Base-by-base conservation (phyloP, 2,329 filamentous ascomycete species). In the Clonostachys chloroleuca region DNA sequence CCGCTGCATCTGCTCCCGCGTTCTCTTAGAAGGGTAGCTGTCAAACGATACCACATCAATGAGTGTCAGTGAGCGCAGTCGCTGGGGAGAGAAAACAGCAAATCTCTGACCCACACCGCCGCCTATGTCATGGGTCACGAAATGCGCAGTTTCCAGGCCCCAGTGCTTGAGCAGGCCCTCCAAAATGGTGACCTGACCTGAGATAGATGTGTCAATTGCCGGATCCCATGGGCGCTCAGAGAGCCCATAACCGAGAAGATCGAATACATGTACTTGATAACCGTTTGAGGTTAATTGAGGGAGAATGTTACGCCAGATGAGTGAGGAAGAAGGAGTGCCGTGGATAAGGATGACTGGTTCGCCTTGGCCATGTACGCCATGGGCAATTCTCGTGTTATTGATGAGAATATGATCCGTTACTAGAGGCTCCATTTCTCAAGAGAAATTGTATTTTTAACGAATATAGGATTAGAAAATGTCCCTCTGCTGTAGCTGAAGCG, bases 301-400 rank as follows among this genome's bases (percentile, higher is more conserved):
- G 12, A 58, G 18, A 5, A 65, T 45, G n/a, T 58, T 56, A n/a
- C 59, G 55, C 61, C 59, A 65, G 5, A 65, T 64, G 2, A 65
- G 56, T 3, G 62, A 65, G 2, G 62, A 63, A 2, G 62, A 65
- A 0, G 62, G 62, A 0, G 62, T 65, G 41, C 62, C 62, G 37
- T 65, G 63, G 14, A 65, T 47, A 34, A 65, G 52, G 17, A 65
- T 54, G 9, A 63, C 47, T 7, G 59, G 61, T 1, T 54, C 47
- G 9, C 58, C 58, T 0, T 45, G 41, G 13, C 61, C 60, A 20
- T 58, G 54, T 20, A 60, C 44, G 13, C 59, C 59, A 24, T 64
- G 60, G 18, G 58, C 55, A 36, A 65, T 53, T 12, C 58, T 59
- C 41, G 44, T 50, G 9, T 56, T 52, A 4, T 55, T 54, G 40